Base-by-base conservation (phyloP, 306 rosid species). In the Benincasa hispida region DNA sequence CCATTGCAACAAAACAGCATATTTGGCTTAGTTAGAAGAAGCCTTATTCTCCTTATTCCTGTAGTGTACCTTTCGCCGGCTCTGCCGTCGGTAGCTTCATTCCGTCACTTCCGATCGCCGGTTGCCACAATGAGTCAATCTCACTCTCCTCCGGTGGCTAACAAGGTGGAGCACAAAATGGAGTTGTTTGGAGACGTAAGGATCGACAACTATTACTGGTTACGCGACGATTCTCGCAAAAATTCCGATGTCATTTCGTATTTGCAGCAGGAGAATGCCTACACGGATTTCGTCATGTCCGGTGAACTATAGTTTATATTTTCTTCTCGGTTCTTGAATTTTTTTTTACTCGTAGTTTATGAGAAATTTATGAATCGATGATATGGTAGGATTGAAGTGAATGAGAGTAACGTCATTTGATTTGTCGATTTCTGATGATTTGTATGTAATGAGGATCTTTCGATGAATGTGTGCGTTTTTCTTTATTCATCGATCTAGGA, bases 171-270 rank as follows among this genome's bases (percentile, higher is more conserved):
- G 68, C 94, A 87, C 50, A 45, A 2, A 3, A 87, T 91, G 97
- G 93, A 91, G 86, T 4, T 87, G 83, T 91, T 94, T 77, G 88
- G 91, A 25, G 96, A 94, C 54, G 91, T 82, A 7, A 87, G 98
- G 59, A 81, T 88, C 72, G 98, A 91, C 70, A 84, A 89, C 78
- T 91, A 91, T 85, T 91, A 89, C 32, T 91, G 98, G 97, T 93
- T 91, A 39, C 93, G 97, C 6, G 93, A 94, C 39, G 98, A 94
- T 80, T 84, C 96, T 35, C 94, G 98, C 76, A 79, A 87, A 74
- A 60, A 87, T 73, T 85, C 94, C 1, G 87, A 85, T 13, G 83
- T 91, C 17, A 89, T 91, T 65, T 84, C 89, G 25, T 80, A 94
- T 80, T 90, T 91, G 77, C 63, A 75, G 41, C 86, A 87, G 62